phyloP scores from a whole-genome alignment of 306 rosid genomes.

The Prunus mume region DNA sequence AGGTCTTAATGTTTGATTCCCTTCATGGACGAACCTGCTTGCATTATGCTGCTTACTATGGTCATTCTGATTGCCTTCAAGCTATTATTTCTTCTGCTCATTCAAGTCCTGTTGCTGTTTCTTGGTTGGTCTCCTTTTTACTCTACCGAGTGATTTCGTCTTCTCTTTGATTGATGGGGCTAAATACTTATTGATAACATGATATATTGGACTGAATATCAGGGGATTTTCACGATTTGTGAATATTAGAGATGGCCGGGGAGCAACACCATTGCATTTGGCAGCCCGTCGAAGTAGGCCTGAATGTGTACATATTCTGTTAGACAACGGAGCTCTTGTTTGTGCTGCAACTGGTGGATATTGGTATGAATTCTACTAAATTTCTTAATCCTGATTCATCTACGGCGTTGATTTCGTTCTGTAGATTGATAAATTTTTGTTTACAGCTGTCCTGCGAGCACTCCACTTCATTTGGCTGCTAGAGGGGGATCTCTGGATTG shows the following conservation, averaged over 20 bases:
- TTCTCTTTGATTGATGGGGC: not conserved
- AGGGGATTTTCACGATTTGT: conserved; percentile 97
- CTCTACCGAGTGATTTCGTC: conserved; percentile 1
- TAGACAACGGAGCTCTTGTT: conserved; percentile 86
- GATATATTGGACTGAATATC: conserved; percentile 7
- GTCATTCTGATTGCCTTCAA: conserved; percentile 79
- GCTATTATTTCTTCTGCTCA: conserved; percentile 81
- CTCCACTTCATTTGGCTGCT: conserved; percentile 97
- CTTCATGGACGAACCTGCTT: conserved; percentile 81
- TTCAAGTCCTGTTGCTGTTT: conserved; percentile 83
- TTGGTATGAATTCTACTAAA: conserved; percentile 43
- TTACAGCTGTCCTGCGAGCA: conserved; percentile 84
- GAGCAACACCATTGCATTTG: conserved; percentile 94
- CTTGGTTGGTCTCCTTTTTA: conserved; percentile 57
- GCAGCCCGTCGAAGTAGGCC: conserved; percentile 87
- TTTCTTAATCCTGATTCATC: conserved; percentile 3
- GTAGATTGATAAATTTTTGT: conserved; percentile 29
- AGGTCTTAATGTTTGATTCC: conserved; percentile 94
- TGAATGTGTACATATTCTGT: conserved; percentile 71
- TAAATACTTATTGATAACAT: conserved; percentile 17
- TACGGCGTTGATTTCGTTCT: conserved; percentile 8
- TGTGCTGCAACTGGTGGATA: conserved; percentile 87
- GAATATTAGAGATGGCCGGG: conserved; percentile 85
- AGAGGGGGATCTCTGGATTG: conserved; percentile 94
- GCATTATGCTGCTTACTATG: conserved; percentile 91